Conservation (phyloP, 805 yeast genomes). For the Yamadazyma akitaensis region DNA sequence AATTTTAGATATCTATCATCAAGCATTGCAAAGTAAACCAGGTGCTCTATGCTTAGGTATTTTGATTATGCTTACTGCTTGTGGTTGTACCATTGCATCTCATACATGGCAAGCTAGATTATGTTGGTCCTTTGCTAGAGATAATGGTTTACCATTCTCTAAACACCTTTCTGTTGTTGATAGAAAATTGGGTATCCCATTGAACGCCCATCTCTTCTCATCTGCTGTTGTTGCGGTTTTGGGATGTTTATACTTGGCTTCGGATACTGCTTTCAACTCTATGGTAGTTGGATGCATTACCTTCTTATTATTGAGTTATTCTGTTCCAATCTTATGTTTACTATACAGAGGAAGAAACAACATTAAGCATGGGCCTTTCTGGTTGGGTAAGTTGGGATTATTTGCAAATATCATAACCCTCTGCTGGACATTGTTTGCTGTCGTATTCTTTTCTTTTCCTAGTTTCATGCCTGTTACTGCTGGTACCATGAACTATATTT, state of each 20-base stretch:
- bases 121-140: constrained; percentile 68
- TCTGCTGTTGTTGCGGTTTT: constrained; percentile 50
- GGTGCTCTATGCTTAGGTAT: constrained; percentile 54
- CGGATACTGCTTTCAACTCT: constrained; percentile 65
- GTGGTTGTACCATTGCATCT: constrained; percentile 57
- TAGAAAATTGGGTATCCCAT: constrained; percentile 49
- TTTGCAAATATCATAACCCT: constrained; percentile 49
- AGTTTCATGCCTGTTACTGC: constrained; percentile 57
- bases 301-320: constrained; percentile 55
- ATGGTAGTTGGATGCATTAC: constrained; percentile 60
- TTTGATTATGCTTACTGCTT: constrained; percentile 50
- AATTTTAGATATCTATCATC: constrained; percentile 58
- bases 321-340: constrained; percentile 51
- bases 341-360: constrained; percentile 48
- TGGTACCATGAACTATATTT: constrained; percentile 65
- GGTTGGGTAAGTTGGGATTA: constrained; percentile 57
- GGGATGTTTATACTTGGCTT: constrained; percentile 63
- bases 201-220: constrained; percentile 57
- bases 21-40: constrained; percentile 49
- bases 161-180: constrained; percentile 49
- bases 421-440: constrained; percentile 56
- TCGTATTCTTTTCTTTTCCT: constrained; percentile 65
- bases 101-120: constrained; percentile 69
- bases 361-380: constrained; percentile 62
- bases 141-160: constrained; percentile 58